Conservation (phyloP, 257 asterid genomes). For the Solanum corneliomulleri region DNA sequence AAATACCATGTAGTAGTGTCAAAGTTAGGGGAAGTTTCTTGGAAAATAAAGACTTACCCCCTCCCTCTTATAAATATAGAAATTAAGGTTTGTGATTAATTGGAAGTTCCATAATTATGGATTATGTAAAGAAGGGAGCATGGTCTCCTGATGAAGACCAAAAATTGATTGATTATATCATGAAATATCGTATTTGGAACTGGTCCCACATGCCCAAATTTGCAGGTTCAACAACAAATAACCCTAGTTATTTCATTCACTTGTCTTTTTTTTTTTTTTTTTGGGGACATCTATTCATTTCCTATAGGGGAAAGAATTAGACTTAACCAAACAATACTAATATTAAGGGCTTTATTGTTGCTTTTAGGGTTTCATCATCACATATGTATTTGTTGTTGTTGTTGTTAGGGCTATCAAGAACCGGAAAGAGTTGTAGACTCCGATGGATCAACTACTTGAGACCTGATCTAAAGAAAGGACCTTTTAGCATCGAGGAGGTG, state of each 20-base stretch:
- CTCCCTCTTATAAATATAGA: background rate
- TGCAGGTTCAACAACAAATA: background rate
- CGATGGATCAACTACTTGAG: slow-evolving; percentile 1
- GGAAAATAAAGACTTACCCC: background rate
- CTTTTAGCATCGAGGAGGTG: background rate
- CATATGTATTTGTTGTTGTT: background rate
- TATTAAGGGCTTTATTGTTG: no score
- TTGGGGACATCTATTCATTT: background rate
- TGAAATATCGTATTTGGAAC: background rate
- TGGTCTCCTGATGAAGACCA: background rate
- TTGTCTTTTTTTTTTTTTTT: no score
- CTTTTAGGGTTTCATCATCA: background rate
- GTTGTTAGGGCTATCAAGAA: background rate
- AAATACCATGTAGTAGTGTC: background rate
- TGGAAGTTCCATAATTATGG: background rate
- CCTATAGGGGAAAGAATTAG: background rate
- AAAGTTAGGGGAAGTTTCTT: background rate
- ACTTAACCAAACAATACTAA: no score
- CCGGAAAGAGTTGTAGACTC: background rate
- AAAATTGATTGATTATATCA: background rate
- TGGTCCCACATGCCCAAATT: background rate
- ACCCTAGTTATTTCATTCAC: no score
- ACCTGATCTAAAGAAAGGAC: background rate
- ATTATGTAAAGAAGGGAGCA: background rate
- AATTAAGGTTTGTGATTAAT: background rate